A percentile compares a stretch with the other conserved stretches of the same genome.
Evolutionary conservation across 768 basidiomycete genomes (phyloP).

Genomic region (Rhizopogon sp.): DNA sequence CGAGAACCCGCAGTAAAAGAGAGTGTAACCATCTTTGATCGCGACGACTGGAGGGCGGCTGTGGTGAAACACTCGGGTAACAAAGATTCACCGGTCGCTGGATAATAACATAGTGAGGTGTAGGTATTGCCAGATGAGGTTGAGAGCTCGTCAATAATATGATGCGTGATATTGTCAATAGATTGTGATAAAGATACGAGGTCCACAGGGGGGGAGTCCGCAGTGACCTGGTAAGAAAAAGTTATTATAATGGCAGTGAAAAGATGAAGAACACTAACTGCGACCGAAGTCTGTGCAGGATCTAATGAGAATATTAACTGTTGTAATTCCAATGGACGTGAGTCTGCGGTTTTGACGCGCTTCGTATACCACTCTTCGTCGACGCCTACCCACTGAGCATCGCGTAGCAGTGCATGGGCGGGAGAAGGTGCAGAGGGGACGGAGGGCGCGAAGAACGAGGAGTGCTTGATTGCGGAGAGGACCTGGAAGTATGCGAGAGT

Average conservation of each 20-base stretch:
- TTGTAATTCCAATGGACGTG: conserved; percentile 59
- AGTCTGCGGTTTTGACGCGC: conserved; percentile 20
- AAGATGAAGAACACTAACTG: conserved; percentile 20
- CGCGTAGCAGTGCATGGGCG: conserved; percentile 47
- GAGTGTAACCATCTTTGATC: conserved; percentile 41
- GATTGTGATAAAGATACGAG: conserved; percentile 39
- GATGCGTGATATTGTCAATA: conserved; percentile 42
- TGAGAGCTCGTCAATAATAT: conserved; percentile 38
- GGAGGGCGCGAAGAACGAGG: conserved; percentile 65
- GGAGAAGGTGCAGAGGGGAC: conserved; percentile 46
- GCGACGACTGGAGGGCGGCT: conserved; percentile 27
- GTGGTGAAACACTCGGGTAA: conserved; percentile 35
- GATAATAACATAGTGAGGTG: conserved; percentile 46
- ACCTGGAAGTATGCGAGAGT: conserved; percentile 96
- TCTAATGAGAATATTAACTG: conserved; percentile 64
- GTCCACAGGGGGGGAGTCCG: conserved; percentile 32
- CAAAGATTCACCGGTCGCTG: conserved; percentile 15
- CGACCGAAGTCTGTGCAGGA: conserved; percentile 27
- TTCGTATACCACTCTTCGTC: conserved; percentile 48
- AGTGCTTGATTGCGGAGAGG: conserved; percentile 85
- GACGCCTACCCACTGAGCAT: conserved; percentile 60
- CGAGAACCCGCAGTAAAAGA: conserved; percentile 45
- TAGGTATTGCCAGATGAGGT: conserved; percentile 43
- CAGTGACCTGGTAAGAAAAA: conserved; percentile 15
- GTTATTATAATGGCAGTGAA: neutral